Conservation (phyloP, 1,284 basidiomycete species). For the Tilletiopsis washingtonensis region DNA sequence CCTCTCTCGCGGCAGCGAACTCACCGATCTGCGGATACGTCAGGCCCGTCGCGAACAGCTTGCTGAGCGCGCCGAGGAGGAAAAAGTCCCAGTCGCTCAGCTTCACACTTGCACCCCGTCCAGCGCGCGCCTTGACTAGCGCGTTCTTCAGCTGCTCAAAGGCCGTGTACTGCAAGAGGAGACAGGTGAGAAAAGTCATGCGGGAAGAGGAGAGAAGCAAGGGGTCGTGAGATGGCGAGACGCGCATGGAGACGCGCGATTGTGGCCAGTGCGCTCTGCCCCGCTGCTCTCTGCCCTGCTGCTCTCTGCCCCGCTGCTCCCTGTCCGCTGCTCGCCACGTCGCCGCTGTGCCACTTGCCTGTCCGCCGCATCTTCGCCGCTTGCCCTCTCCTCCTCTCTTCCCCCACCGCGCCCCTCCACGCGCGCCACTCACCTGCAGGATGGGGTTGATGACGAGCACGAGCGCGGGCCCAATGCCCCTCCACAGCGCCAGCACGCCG, state of each 20-base stretch:
- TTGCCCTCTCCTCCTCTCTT: background rate
- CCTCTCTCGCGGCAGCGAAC: too few relatives aligned
- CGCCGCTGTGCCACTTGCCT: background rate
- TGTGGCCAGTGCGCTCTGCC: too few relatives aligned
- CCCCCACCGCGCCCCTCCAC: too few relatives aligned
- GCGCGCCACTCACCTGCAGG: slow-evolving; percentile 58
- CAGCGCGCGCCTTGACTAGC: slow-evolving; percentile 16
- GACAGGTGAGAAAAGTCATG: background rate
- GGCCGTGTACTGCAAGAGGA: slow-evolving; percentile 31
- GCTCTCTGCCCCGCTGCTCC: too few relatives aligned
- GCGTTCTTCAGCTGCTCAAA: slow-evolving; percentile 46
- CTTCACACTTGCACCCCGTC: background rate
- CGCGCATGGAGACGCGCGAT: too few relatives aligned
- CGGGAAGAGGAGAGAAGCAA: too few relatives aligned
- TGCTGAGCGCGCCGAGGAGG: slow-evolving; percentile 42
- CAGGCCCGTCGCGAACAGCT: slow-evolving; percentile 43
- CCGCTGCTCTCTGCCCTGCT: too few relatives aligned
- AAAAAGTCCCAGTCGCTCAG: slow-evolving; percentile 45
- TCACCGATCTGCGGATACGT: slow-evolving; percentile 45
- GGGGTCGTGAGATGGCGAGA: too few relatives aligned
- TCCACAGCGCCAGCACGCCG: slow-evolving; percentile 76
- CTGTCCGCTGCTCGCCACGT: background rate
- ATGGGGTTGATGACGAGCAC: slow-evolving; percentile 93
- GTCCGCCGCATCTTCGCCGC: too few relatives aligned
- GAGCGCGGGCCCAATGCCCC: slow-evolving; percentile 90